Conservation (phyloP, 2,329 filamentous ascomycete species). For the Penicillium sp. region DNA sequence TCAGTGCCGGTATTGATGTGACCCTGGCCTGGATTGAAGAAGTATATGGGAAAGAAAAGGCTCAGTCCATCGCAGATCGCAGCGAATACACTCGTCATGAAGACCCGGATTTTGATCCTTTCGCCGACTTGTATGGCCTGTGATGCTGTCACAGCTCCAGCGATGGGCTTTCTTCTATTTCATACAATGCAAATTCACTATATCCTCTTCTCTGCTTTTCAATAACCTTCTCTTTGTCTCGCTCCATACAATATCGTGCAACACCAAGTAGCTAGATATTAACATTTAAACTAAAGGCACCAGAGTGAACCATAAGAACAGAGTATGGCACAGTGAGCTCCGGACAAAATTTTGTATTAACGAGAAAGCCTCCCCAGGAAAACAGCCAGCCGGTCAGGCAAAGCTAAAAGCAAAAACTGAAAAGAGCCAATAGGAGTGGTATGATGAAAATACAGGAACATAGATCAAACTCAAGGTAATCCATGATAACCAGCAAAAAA, state of each 20-base stretch:
- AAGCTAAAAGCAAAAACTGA: not conserved
- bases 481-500: slow-evolving; percentile 1
- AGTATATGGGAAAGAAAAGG: slow-evolving; percentile 58
- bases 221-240: not conserved
- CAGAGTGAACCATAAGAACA: not conserved
- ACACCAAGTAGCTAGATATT: not conserved
- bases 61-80: slow-evolving; percentile 52
- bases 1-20: slow-evolving; percentile 66
- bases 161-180: not conserved
- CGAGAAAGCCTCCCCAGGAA: slow-evolving; percentile 2
- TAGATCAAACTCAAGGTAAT: slow-evolving; percentile 6
- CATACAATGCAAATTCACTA: not conserved
- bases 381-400: not conserved
- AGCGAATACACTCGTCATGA: slow-evolving; percentile 64
- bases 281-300: not conserved
- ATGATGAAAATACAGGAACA: slow-evolving; percentile 19
- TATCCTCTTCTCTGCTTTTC: not conserved
- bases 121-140: slow-evolving; percentile 46
- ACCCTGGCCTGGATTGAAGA: slow-evolving; percentile 61
- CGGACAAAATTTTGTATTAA: not conserved
- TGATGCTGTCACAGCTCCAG: not conserved
- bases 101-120: slow-evolving; percentile 59
- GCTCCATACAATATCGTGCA: not conserved
- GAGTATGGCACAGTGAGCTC: not conserved
- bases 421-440: slow-evolving; percentile 17